These are phyloP conservation scores for Fusarium nematophilum DNA, from an alignment of 2,329 filamentous ascomycete genomes.

Conservation along the genomic window DNA sequence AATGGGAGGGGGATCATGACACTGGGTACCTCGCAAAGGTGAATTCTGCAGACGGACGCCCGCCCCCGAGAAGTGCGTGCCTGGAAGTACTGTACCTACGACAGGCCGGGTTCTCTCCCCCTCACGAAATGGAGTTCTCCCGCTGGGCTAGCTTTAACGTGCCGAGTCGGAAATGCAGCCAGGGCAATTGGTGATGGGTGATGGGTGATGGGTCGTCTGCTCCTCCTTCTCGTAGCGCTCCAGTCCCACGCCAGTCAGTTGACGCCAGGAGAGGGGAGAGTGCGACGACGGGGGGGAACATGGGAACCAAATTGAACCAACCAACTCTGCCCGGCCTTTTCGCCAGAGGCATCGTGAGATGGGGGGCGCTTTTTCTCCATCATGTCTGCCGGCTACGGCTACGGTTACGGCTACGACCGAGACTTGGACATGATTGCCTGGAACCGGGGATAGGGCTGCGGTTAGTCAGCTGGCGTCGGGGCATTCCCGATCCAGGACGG, in stretches of 20 bases:
- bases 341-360: neutral
- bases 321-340: neutral
- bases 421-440: neutral
- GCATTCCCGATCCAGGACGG: neutral
- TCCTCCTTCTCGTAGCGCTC: neutral
- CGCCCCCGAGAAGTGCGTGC: too few relatives aligned
- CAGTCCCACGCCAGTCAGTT: neutral
- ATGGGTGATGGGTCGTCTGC: neutral
- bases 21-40: conserved; percentile 1
- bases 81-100: too few relatives aligned
- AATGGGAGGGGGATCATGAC: conserved; percentile 36
- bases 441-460: neutral
- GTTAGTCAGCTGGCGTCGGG: neutral
- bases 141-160: too few relatives aligned
- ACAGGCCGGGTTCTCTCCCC: too few relatives aligned
- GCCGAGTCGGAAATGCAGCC: too few relatives aligned
- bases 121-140: too few relatives aligned
- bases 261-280: neutral
- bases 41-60: too few relatives aligned
- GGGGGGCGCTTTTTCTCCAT: neutral
- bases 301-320: neutral
- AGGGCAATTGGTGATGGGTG: neutral
- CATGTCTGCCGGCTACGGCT: conserved; percentile 10
- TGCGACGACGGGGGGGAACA: neutral
- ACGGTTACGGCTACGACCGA: conserved; percentile 12